phyloP scores from a whole-genome alignment of 306 rosid genomes.

The Dalbergia cochinchinensis region DNA sequence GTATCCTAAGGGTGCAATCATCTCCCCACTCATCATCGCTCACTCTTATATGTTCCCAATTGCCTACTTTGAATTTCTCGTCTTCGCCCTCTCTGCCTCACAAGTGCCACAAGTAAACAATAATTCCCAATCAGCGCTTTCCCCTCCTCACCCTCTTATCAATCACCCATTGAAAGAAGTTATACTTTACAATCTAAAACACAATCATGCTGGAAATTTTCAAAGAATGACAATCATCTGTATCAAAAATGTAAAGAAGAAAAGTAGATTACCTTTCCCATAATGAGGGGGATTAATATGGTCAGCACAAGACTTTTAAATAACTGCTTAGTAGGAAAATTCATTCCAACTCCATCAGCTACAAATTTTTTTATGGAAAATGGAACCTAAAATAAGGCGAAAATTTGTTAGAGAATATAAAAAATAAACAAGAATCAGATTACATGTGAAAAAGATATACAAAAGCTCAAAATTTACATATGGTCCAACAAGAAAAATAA shows the following conservation, averaged over 20 bases:
- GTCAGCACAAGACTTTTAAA: slow-evolving; percentile 78
- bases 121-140: too few species aligned
- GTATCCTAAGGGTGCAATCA: too few species aligned
- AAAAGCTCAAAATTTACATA: neutral
- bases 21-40: too few species aligned
- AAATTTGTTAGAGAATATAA: slow-evolving; percentile 37
- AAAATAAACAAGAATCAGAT: slow-evolving; percentile 25
- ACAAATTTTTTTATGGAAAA: slow-evolving; percentile 81
- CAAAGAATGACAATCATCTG: slow-evolving; percentile 21
- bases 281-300: slow-evolving; percentile 76
- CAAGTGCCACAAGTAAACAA: too few species aligned
- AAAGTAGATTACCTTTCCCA: slow-evolving; percentile 79
- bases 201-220: slow-evolving; percentile 28
- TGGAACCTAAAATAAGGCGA: slow-evolving; percentile 70
- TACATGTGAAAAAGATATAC: slow-evolving; percentile 35
- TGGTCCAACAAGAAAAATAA: neutral
- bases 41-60: too few species aligned
- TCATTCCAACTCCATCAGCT: slow-evolving; percentile 86
- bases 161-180: slow-evolving; percentile 13
- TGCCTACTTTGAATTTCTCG: too few species aligned
- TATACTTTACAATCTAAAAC: slow-evolving; percentile 1
- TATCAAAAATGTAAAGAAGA: slow-evolving; percentile 28
- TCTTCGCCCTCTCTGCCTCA: too few species aligned
- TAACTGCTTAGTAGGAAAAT: slow-evolving; percentile 84
- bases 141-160: too few species aligned